A percentile compares a stretch with the other conserved stretches of the same genome.
phyloP scores from a whole-genome alignment of 1,284 basidiomycete genomes.

The Microbotryum lychnidis-dioicae region DNA sequence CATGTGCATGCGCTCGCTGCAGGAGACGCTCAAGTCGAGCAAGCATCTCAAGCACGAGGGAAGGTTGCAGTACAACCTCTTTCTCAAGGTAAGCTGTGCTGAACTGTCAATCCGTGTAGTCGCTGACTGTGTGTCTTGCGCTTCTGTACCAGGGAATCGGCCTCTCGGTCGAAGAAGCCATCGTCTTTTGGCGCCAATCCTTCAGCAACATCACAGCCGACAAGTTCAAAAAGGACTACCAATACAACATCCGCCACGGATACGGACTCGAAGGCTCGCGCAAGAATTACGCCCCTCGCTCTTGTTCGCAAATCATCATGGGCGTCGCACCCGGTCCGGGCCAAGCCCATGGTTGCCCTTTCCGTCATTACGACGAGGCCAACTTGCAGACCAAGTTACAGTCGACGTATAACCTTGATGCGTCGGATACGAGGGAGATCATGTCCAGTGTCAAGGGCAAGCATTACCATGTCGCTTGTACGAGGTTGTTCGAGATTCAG shows the following conservation, averaged over 20 bases:
- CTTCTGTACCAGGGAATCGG: conserved; percentile 63
- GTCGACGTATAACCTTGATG: conserved; percentile 61
- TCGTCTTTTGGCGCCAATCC: conserved; percentile 85
- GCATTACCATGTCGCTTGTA: conserved; percentile 95
- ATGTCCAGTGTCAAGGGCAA: conserved; percentile 67
- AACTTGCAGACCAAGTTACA: conserved; percentile 74
- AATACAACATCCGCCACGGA: conserved; percentile 93
- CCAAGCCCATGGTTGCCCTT: conserved; percentile 88
- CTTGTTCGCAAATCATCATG: conserved; percentile 85
- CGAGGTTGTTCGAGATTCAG: conserved; percentile 90
- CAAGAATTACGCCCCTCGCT: conserved; percentile 88
- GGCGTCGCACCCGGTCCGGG: conserved; percentile 62
- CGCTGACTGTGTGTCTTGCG: background rate
- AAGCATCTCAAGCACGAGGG: conserved; percentile 90
- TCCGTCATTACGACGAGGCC: conserved; percentile 77
- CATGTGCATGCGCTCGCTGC: conserved; percentile 87
- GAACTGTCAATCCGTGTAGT: background rate
- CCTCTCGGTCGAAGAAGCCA: conserved; percentile 86
- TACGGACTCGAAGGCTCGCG: conserved; percentile 92
- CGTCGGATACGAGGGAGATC: conserved; percentile 77
- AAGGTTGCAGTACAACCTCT: conserved; percentile 83
- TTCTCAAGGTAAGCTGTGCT: conserved; percentile 66
- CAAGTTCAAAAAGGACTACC: conserved; percentile 96
- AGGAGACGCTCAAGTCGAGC: conserved; percentile 66
- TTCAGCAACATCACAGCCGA: conserved; percentile 75